Evolutionary conservation across 257 asterid species (phyloP).

Genomic region (Solanum arcanum): DNA sequence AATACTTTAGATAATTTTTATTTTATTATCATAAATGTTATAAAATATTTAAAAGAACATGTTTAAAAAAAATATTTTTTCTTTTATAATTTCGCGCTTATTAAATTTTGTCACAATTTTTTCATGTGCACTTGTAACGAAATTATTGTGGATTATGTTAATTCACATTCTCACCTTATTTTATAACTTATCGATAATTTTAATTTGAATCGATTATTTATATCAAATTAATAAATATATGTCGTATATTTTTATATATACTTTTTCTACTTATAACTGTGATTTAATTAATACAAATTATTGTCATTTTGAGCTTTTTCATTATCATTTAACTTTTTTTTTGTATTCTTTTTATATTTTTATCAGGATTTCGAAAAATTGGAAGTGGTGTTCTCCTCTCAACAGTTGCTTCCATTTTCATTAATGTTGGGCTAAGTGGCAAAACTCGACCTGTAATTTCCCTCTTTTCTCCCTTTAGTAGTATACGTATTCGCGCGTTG

Average conservation of each 20-base stretch:
- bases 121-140: background rate
- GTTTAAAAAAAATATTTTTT: rapidly evolving
- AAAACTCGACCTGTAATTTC: slow-evolving; percentile 65
- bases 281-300: no score
- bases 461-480: background rate
- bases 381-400: slow-evolving; percentile 59
- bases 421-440: slow-evolving; percentile 61
- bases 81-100: background rate
- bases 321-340: background rate
- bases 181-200: background rate
- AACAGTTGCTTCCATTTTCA: slow-evolving; percentile 45
- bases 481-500: no score
- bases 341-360: background rate
- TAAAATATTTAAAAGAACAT: background rate
- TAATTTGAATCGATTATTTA: background rate
- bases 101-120: background rate
- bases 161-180: background rate
- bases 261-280: background rate
- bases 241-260: background rate
- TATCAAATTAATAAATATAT: background rate
- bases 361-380: slow-evolving; percentile 62
- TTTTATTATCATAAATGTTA: background rate
- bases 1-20: background rate
- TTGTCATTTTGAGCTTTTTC: background rate
- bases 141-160: background rate